A percentile compares a stretch with the other conserved stretches of the same genome.
These are phyloP conservation scores for Saposhnikovia divaricata DNA, from an alignment of 129 eudicot genomes.

Conservation along the genomic window DNA sequence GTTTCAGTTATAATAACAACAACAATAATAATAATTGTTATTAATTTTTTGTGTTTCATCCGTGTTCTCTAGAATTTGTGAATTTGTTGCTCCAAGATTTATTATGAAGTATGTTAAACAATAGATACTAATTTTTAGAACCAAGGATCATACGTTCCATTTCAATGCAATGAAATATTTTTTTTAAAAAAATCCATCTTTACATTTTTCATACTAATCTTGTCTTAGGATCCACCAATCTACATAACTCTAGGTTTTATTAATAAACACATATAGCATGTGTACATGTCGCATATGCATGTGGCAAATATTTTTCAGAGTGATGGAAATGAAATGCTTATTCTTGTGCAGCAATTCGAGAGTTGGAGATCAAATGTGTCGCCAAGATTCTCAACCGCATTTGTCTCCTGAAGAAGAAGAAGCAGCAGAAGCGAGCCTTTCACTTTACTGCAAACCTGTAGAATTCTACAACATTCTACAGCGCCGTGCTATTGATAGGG, in stretches of 20 bases:
- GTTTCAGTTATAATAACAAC: background rate
- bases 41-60: background rate
- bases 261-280: background rate
- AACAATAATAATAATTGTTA: too few relatives aligned
- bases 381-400: slow-evolving; percentile 57
- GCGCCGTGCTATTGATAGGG: slow-evolving; percentile 63
- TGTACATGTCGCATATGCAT: too few relatives aligned
- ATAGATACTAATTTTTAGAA: background rate
- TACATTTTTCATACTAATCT: background rate
- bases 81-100: background rate
- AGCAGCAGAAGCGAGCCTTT: slow-evolving; percentile 85
- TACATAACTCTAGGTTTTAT: background rate
- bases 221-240: background rate
- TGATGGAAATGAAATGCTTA: background rate
- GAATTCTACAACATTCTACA: slow-evolving; percentile 90
- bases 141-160: background rate
- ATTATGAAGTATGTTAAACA: too few relatives aligned
- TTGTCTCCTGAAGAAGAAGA: slow-evolving; percentile 76
- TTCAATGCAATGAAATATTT: background rate
- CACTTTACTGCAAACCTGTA: slow-evolving; percentile 85
- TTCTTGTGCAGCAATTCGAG: slow-evolving; percentile 59
- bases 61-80: background rate
- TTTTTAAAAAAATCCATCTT: background rate
- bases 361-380: slow-evolving; percentile 80
- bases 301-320: background rate